A percentile compares a stretch with the other conserved stretches of the same genome.
Conservation (phyloP, 345 rosid species). For the Kernera saxatilis region DNA sequence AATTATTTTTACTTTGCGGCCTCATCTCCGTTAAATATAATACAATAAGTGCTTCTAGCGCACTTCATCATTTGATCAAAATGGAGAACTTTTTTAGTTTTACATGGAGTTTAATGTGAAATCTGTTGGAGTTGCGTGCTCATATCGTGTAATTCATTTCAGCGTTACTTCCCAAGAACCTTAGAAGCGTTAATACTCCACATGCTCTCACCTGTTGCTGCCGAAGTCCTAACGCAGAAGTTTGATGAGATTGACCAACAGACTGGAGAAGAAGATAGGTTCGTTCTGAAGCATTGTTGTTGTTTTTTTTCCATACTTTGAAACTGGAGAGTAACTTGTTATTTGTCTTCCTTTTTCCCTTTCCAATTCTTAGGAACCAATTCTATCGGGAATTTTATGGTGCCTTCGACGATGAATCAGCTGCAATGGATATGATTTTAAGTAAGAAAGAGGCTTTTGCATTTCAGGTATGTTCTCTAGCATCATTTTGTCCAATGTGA, state of each 20-base stretch:
- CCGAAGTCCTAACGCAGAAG: constrained; percentile 74
- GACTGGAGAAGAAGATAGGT: constrained; percentile 61
- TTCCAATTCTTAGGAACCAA: constrained; percentile 50
- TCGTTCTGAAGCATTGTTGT: constrained; percentile 9
- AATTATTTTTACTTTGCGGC: not conserved
- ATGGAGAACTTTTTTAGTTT: not conserved
- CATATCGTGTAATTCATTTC: constrained; percentile 25
- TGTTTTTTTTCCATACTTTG: constrained; percentile 3
- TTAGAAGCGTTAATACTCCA: constrained; percentile 76
- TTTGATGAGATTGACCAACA: constrained; percentile 74
- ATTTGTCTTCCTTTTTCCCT: constrained; percentile 13
- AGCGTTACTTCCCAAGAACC: constrained; percentile 87
- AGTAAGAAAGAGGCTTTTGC: constrained; percentile 74
- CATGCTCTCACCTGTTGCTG: constrained; percentile 79
- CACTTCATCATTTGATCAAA: not conserved
- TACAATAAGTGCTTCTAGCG: not conserved
- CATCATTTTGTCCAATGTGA: not conserved
- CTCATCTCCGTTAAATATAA: not conserved
- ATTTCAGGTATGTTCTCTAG: constrained; percentile 46
- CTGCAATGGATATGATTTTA: constrained; percentile 82
- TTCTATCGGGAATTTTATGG: constrained; percentile 71
- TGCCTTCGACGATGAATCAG: constrained; percentile 76
- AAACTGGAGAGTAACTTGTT: not conserved
- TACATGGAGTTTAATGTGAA: not conserved
- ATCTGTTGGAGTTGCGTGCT: not conserved